These are phyloP conservation scores for Alloteropsis semialata DNA, from an alignment of 176 grass and related monocot genomes.

Conservation along the genomic window DNA sequence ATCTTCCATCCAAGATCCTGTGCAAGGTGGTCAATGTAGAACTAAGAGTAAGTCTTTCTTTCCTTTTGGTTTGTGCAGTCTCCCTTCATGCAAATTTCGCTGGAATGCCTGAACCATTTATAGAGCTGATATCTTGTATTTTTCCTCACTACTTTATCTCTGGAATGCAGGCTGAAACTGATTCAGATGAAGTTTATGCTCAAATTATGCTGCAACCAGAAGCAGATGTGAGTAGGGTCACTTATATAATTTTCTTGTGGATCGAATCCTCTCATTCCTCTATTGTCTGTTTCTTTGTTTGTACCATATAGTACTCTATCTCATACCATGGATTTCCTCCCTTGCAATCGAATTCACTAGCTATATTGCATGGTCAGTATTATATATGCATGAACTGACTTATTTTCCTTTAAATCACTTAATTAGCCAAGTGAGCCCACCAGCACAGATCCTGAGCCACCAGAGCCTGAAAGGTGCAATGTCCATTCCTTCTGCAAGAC, in stretches of 20 bases:
- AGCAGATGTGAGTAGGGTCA: constrained; percentile 47
- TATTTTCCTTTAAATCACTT: constrained; percentile 15
- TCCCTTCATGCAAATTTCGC: not conserved
- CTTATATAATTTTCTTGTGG: constrained; percentile 12
- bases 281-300: not conserved
- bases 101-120: not conserved
- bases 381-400: constrained; percentile 8
- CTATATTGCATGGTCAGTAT: not conserved
- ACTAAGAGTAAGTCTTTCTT: constrained; percentile 57
- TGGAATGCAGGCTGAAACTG: constrained; percentile 72
- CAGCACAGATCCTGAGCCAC: constrained; percentile 32
- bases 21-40: constrained; percentile 83
- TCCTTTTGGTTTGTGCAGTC: not conserved
- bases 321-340: not conserved
- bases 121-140: not conserved
- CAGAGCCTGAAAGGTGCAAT: constrained; percentile 39
- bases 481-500: constrained; percentile 82
- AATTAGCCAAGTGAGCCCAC: constrained; percentile 44
- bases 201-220: constrained; percentile 87
- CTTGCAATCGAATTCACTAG: not conserved
- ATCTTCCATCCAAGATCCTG: constrained; percentile 72
- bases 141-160: constrained; percentile 20
- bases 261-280: not conserved
- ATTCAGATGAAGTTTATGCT: constrained; percentile 90
- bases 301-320: not conserved